A percentile compares a stretch with the other conserved stretches of the same genome.
Evolutionary conservation across 1,139 yeast species (phyloP).

Genomic region (Scheffersomyces illinoinensis): DNA sequence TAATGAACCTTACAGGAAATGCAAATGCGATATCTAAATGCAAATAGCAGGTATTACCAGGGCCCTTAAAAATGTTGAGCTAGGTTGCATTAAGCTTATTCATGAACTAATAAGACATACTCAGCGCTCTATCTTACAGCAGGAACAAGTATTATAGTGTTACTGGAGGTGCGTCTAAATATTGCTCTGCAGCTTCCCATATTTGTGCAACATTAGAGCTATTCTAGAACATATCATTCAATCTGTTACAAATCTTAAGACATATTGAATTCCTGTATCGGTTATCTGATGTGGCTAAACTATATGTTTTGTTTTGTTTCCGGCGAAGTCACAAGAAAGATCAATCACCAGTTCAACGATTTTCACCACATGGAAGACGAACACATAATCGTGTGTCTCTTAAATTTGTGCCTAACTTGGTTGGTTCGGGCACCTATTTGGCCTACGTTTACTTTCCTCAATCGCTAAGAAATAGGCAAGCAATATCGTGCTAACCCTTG

Average conservation of each 20-base stretch:
- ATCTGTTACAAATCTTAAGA: not conserved
- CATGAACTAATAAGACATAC: not conserved
- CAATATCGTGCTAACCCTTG: too few relatives aligned
- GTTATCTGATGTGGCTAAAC: too few relatives aligned
- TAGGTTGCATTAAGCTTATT: not conserved
- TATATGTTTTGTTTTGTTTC: not conserved
- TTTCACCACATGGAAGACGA: too few relatives aligned
- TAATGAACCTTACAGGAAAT: not conserved
- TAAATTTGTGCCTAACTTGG: not conserved
- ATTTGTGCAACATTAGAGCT: not conserved
- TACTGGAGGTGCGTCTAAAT: too few relatives aligned
- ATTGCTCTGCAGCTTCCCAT: not conserved
- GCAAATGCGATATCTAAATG: not conserved
- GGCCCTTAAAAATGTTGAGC: not conserved
- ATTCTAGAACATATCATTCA: not conserved
- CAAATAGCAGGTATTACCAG: not conserved
- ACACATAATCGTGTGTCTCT: not conserved
- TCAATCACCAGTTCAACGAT: not conserved
- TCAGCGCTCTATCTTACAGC: too few relatives aligned
- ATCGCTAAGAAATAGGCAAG: too few relatives aligned
- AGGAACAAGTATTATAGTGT: not conserved
- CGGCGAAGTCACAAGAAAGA: not conserved
- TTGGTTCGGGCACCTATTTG: not conserved
- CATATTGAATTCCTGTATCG: not conserved
- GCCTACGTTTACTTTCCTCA: too few relatives aligned